Conservation (phyloP, 2,329 filamentous ascomycete species). For the Ambrosiella cleistominuta region DNA sequence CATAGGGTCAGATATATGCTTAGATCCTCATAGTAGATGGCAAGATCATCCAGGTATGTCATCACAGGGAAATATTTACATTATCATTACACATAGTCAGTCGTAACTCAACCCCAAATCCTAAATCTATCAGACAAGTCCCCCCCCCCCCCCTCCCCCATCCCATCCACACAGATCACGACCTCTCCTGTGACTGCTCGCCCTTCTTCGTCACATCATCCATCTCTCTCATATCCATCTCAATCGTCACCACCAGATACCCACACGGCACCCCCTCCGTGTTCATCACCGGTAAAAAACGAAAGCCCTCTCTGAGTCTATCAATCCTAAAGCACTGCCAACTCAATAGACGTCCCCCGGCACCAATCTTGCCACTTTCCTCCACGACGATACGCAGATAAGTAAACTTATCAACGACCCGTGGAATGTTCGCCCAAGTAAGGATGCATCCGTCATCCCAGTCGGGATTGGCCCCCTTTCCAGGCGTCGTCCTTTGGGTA, state of each 20-base stretch:
- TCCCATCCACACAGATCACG: too few relatives aligned
- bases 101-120: too few relatives aligned
- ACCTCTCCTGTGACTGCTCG: neutral
- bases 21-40: too few relatives aligned
- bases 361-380: slow-evolving; percentile 1
- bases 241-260: slow-evolving; percentile 34
- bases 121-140: too few relatives aligned
- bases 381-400: slow-evolving; percentile 30
- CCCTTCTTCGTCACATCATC: neutral
- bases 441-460: slow-evolving; percentile 41
- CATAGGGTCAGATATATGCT: too few relatives aligned
- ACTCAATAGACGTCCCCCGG: slow-evolving; percentile 19
- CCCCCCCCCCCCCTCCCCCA: too few relatives aligned
- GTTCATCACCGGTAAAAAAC: slow-evolving; percentile 34
- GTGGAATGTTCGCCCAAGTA: slow-evolving; percentile 37
- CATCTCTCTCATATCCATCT: slow-evolving; percentile 21
- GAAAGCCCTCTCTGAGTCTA: slow-evolving; percentile 36
- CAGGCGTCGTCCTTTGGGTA: slow-evolving; percentile 40
- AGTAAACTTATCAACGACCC: slow-evolving; percentile 50
- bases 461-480: slow-evolving; percentile 43
- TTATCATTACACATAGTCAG: too few relatives aligned
- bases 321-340: slow-evolving; percentile 45
- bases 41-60: too few relatives aligned
- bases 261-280: slow-evolving; percentile 27
- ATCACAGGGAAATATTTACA: too few relatives aligned